These are phyloP conservation scores for Trichosphaerium sp. DNA, from an alignment of 78 protist genomes.

Conservation along the genomic window DNA sequence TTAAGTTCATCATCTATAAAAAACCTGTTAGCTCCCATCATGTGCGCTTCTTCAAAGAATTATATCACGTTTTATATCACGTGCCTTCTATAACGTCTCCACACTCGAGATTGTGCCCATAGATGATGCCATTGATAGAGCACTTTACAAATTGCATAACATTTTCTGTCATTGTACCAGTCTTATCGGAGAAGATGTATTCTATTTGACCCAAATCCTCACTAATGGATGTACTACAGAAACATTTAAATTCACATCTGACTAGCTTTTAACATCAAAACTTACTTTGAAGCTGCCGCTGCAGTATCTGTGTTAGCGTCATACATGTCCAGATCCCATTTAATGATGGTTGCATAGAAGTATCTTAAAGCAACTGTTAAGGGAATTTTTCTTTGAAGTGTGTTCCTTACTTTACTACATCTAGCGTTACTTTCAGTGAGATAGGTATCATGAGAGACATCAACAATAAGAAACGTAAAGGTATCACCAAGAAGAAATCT, in stretches of 20 bases:
- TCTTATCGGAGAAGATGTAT: conserved; percentile 73
- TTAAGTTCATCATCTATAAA: no score
- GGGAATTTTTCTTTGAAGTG: no score
- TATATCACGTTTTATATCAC: no score
- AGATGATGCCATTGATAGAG: conserved; percentile 22
- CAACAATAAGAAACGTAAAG: conserved; percentile 49
- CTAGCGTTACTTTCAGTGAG: conserved; percentile 48
- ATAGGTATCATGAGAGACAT: conserved; percentile 77
- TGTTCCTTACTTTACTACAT: no score
- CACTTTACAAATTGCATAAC: conserved; percentile 43
- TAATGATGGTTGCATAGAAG: conserved; percentile 51
- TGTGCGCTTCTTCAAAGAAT: no score
- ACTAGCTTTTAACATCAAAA: no score
- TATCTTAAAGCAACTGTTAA: conserved; percentile 57
- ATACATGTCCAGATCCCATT: conserved; percentile 61
- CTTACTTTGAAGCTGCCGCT: conserved; percentile 34
- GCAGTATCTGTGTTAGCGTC: conserved; percentile 11
- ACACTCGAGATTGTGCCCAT: conserved; percentile 7
- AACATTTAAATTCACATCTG: not conserved
- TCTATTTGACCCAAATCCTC: conserved; percentile 86
- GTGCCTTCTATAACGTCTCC: no score
- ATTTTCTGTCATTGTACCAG: conserved; percentile 67
- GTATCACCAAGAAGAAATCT: conserved; percentile 4
- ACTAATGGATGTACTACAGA: conserved; percentile 43
- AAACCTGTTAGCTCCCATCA: no score